Percentiles rank a stretch among this genome's conserved stretches.
Conservation (phyloP, 106 monocot species). For the Allium cepa region DNA sequence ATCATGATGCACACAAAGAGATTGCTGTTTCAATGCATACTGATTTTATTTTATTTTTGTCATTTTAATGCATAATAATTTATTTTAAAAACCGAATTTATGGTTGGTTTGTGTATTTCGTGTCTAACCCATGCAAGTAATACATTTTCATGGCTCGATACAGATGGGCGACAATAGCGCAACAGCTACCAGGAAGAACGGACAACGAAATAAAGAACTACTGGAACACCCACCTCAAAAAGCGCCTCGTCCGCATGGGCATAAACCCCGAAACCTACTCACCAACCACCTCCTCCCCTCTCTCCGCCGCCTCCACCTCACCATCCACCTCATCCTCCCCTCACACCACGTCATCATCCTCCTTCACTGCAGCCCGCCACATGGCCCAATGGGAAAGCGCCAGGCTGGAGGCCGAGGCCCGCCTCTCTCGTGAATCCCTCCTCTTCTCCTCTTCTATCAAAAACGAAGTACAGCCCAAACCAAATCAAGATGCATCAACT, state of each 20-base stretch:
- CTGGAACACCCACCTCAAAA: slow-evolving; percentile 30
- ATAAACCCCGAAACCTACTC: slow-evolving; percentile 27
- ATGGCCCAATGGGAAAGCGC: slow-evolving; percentile 55
- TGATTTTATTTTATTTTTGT: no score
- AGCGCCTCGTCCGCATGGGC: slow-evolving; percentile 30
- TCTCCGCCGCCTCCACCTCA: slow-evolving; percentile 16
- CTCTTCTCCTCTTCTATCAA: slow-evolving; percentile 14
- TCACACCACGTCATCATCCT: background rate
- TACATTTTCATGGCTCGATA: background rate
- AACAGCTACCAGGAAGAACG: slow-evolving; percentile 2
- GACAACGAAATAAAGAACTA: slow-evolving; percentile 17
- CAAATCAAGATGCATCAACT: background rate
- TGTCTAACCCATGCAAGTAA: background rate
- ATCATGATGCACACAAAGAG: no score
- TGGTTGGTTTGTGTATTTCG: no score
- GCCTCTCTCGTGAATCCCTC: slow-evolving; percentile 29
- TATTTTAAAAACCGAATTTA: no score
- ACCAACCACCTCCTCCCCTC: slow-evolving; percentile 1
- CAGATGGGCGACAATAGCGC: slow-evolving; percentile 10
- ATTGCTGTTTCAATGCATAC: no score
- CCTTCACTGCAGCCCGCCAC: slow-evolving; percentile 33
- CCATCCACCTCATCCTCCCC: slow-evolving; percentile 8
- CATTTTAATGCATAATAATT: no score
- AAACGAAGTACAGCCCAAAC: no score
- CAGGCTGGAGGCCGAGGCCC: slow-evolving; percentile 37